These are phyloP conservation scores for Tremellales sp. DNA, from an alignment of 1,284 basidiomycete species.

Conservation along the genomic window DNA sequence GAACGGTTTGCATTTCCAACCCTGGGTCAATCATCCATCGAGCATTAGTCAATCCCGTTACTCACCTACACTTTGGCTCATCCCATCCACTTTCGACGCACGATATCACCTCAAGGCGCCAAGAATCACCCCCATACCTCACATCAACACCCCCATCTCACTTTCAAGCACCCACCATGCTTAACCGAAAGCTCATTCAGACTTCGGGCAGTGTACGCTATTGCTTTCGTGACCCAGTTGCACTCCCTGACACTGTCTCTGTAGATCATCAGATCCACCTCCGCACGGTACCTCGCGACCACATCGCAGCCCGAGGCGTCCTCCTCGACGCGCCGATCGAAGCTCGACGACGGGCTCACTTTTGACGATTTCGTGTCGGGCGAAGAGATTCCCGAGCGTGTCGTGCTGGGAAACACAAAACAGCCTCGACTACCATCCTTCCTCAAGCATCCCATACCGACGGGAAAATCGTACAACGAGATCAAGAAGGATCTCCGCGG, in stretches of 20 bases:
- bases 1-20: too few relatives aligned
- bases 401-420: constrained; percentile 73
- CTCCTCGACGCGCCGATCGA: constrained; percentile 27
- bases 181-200: background rate
- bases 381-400: constrained; percentile 56
- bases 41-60: too few relatives aligned
- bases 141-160: too few relatives aligned
- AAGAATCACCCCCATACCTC: too few relatives aligned
- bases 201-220: background rate
- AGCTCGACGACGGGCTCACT: constrained; percentile 67
- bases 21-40: too few relatives aligned
- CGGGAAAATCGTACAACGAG: constrained; percentile 78
- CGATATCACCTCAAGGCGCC: too few relatives aligned
- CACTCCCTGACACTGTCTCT: too few relatives aligned
- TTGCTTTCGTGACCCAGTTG: too few relatives aligned
- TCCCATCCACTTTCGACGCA: too few relatives aligned
- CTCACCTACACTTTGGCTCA: too few relatives aligned
- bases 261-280: constrained; percentile 4
- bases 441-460: constrained; percentile 91
- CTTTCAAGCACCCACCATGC: background rate
- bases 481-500: constrained; percentile 96
- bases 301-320: constrained; percentile 12
- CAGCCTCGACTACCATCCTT: constrained; percentile 86
- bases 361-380: constrained; percentile 81
- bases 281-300: constrained; percentile 23